Evolutionary conservation across 2,329 filamentous ascomycete genomes (phyloP), one percentile per base, ranked within the genome.

Genomic region (Xylaria sp.): DNA sequence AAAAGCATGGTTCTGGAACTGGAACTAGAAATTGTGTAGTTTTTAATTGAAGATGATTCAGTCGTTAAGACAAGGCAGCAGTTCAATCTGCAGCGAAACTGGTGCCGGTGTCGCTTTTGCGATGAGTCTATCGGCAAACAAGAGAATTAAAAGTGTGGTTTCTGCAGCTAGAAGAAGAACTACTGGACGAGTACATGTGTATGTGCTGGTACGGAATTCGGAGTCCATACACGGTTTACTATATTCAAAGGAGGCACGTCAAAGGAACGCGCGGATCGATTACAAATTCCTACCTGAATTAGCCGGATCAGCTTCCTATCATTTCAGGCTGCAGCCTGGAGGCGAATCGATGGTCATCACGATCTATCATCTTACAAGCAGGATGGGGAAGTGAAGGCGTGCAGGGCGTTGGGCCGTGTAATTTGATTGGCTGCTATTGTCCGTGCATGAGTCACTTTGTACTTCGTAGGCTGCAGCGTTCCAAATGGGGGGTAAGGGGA

Each of bases 391-490:
- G 30, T 23, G 60, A 64, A 57, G 60, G 54, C 60, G 54, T 58
- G 23, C 53, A 42, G 19, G 19, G 48, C 53, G 46, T 30, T 30
- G 57, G 50, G 57, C 59, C 23, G 51, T 63, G 61, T 62, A 63
- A 62, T 47, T 54, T 65, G 63, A 62, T 65, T 65, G 55, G 63
- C 42, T 48, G 37, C 18, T 42, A 11, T 2, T 55, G 51, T 23
- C 48, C 44, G 35, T 13, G 6, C 35, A 42, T 63, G 59, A 65
- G 60, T 65, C 63, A 65, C 51, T 60, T 60, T 11, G 48, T 50
- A 65, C 51, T 60, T 60, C 5, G 48, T 50, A 50, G 49, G 49
- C 23, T 51, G 49, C 49, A 34, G 30, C 49, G 23, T 4, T 35
- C 11, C 52, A 59, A 30, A 9, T 46, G n/a, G 13, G 42, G 49